Evolutionary conservation across 495 filamentous ascomycete genomes (phyloP).

Genomic region (Jackrogersella minutella): DNA sequence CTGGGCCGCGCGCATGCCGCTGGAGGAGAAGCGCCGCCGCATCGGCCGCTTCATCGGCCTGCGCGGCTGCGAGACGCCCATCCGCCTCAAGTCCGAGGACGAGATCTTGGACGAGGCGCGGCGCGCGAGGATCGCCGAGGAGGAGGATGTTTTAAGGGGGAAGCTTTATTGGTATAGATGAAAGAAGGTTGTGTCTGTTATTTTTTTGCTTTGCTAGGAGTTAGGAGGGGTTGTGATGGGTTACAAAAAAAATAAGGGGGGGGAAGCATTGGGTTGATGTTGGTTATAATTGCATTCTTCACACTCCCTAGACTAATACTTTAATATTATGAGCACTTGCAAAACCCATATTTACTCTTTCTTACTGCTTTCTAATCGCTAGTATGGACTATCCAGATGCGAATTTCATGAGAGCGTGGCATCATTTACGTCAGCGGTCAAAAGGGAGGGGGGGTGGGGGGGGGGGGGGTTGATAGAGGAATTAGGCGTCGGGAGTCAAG

Average conservation of each 20-base stretch:
- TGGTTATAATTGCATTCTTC: conserved; percentile 20
- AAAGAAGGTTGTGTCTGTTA: not conserved
- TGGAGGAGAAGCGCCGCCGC: conserved; percentile 67
- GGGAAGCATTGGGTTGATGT: not conserved
- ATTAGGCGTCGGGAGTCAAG: too few species aligned
- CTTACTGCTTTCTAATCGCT: not conserved
- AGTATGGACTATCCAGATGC: too few species aligned
- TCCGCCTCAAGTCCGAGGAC: conserved; percentile 46
- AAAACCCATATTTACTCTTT: not conserved
- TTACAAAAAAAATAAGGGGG: conserved; percentile 1
- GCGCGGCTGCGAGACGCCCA: conserved; percentile 64
- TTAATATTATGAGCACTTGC: conserved; percentile 40
- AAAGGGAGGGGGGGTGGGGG: not conserved
- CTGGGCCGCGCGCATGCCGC: conserved; percentile 47
- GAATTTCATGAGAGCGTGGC: too few species aligned
- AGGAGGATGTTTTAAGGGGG: conserved; percentile 51
- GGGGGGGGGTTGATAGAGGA: too few species aligned
- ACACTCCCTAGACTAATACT: conserved; percentile 21
- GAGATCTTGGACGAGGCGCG: conserved; percentile 51
- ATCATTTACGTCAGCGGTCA: not conserved
- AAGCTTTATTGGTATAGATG: conserved; percentile 53
- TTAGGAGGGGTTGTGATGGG: too few species aligned
- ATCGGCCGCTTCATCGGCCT: conserved; percentile 76
- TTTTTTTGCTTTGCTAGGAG: too few species aligned
- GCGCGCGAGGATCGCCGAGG: conserved; percentile 41